These are phyloP conservation scores for Ganoderma sp. DNA, from an alignment of 1,284 basidiomycete species.

Conservation along the genomic window DNA sequence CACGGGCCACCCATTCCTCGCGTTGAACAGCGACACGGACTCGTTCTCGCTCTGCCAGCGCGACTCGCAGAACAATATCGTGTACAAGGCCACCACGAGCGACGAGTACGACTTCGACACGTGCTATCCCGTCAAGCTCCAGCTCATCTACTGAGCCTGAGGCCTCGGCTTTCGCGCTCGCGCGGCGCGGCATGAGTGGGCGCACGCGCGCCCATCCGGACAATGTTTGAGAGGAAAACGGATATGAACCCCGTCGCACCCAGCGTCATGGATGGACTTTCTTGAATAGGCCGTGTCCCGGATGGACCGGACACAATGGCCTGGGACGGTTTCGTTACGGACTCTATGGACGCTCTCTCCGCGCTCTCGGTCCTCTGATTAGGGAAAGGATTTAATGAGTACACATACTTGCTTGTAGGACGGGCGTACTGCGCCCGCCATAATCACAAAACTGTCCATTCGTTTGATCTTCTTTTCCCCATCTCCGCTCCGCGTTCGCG, in stretches of 20 bases:
- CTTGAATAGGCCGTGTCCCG: neutral
- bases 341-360: neutral
- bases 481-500: neutral
- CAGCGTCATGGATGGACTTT: neutral
- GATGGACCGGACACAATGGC: neutral
- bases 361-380: neutral
- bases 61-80: constrained; percentile 33
- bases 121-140: constrained; percentile 36
- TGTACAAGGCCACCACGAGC: constrained; percentile 31
- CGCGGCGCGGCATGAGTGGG: neutral
- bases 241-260: neutral
- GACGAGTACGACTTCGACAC: constrained; percentile 30
- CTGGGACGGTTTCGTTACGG: neutral
- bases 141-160: constrained; percentile 27
- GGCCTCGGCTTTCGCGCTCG: neutral
- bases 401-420: neutral
- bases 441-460: constrained; percentile 7
- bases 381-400: neutral
- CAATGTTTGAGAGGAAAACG: neutral
- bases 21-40: constrained; percentile 37
- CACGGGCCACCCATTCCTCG: constrained; percentile 35
- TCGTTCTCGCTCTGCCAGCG: constrained; percentile 37
- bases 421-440: neutral
- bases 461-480: constrained; percentile 2
- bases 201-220: neutral